Conservation (phyloP, 176 grass and related monocot genomes). For the Triticum monococcum region DNA sequence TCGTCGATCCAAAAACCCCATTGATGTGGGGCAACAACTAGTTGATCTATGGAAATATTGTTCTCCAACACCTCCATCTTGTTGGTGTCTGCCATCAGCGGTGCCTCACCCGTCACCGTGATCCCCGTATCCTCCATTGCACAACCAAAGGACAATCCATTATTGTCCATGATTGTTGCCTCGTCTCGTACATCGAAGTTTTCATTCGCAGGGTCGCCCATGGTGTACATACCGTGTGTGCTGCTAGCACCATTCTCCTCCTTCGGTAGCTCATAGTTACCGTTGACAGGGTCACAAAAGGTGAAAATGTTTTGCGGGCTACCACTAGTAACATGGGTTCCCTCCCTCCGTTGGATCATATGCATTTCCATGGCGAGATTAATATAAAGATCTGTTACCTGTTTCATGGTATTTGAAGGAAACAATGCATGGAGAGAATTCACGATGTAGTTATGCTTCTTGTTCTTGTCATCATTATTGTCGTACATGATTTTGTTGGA, state of each 20-base stretch:
- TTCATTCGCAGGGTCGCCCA: not conserved
- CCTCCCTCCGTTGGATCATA: not conserved
- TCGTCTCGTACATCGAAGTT: not conserved
- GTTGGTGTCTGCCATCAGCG: too few relatives aligned
- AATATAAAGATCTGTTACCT: constrained; percentile 32
- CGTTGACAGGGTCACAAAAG: not conserved
- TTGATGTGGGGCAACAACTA: too few relatives aligned
- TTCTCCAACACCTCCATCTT: too few relatives aligned
- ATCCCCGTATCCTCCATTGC: not conserved
- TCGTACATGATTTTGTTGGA: too few relatives aligned
- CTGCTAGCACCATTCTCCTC: not conserved
- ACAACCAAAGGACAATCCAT: not conserved
- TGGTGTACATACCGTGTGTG: not conserved
- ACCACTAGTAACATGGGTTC: not conserved
- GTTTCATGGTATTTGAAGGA: constrained; percentile 10
- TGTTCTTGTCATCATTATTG: not conserved
- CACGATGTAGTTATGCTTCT: not conserved
- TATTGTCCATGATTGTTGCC: not conserved
- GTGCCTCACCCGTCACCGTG: too few relatives aligned
- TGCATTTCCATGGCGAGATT: not conserved
- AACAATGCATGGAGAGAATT: not conserved
- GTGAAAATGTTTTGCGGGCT: not conserved
- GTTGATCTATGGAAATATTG: too few relatives aligned
- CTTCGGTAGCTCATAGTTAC: not conserved
- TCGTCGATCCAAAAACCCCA: too few relatives aligned